Evolutionary conservation across 148 eudicot genomes (phyloP).

Genomic region (Fagopyrum tataricum): DNA sequence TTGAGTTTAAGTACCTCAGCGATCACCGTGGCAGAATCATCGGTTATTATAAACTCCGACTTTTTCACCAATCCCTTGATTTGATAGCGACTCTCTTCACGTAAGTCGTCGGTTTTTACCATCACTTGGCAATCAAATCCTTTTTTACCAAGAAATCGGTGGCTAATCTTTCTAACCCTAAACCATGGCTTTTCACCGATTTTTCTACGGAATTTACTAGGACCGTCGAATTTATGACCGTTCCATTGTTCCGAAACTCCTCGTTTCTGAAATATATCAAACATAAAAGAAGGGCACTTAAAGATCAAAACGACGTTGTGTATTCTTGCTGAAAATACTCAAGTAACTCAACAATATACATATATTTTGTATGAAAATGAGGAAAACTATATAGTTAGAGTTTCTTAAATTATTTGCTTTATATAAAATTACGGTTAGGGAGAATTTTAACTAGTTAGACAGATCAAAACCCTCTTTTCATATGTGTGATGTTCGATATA

Average conservation of each 20-base stretch:
- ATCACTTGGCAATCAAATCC: slow-evolving; percentile 27
- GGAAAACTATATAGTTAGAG: too few relatives aligned
- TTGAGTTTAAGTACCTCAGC: too few relatives aligned
- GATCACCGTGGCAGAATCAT: slow-evolving; percentile 23
- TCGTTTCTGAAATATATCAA: slow-evolving; percentile 36
- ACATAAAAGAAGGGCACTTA: too few relatives aligned
- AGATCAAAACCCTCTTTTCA: too few relatives aligned
- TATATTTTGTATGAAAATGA: too few relatives aligned
- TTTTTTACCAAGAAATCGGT: slow-evolving; percentile 10
- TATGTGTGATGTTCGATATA: too few relatives aligned
- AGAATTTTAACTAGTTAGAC: too few relatives aligned
- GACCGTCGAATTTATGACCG: slow-evolving; percentile 33
- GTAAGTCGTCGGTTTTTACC: slow-evolving; percentile 17
- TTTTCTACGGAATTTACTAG: neutral
- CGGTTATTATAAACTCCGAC: slow-evolving; percentile 41
- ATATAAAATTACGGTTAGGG: too few relatives aligned
- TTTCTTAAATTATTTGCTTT: too few relatives aligned
- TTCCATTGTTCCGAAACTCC: slow-evolving; percentile 41
- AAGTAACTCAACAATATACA: too few relatives aligned
- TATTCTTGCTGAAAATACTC: too few relatives aligned
- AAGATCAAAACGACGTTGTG: neutral
- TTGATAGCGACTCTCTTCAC: slow-evolving; percentile 22
- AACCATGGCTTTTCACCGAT: slow-evolving; percentile 46
- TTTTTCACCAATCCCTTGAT: slow-evolving; percentile 33
- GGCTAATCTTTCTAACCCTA: slow-evolving; percentile 29